A percentile compares a stretch with the other conserved stretches of the same genome.
Conservation (phyloP, 352 stramenopile genomes). For the Pythium myriotylum region DNA sequence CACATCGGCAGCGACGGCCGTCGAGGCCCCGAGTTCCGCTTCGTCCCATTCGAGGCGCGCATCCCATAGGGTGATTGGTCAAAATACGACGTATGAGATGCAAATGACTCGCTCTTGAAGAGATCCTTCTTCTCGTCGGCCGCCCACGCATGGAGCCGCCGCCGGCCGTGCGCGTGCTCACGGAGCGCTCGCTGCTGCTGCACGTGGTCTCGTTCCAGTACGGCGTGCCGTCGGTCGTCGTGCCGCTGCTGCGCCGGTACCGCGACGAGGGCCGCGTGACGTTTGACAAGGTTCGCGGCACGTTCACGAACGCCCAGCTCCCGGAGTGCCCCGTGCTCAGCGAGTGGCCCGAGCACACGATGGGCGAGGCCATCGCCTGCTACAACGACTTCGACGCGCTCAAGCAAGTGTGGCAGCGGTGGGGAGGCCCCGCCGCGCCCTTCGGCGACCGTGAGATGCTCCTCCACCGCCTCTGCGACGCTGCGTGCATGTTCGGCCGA, state of each 20-base stretch:
- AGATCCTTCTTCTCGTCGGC: too few species aligned
- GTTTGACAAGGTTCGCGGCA: not conserved
- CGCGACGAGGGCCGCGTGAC: constrained; percentile 12
- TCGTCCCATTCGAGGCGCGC: too few species aligned
- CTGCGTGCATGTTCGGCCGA: constrained; percentile 1
- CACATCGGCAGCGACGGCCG: too few species aligned
- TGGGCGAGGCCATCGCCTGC: constrained; percentile 10
- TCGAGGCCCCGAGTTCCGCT: too few species aligned
- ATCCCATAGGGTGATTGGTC: too few species aligned
- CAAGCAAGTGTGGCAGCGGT: not conserved
- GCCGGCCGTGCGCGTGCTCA: not conserved
- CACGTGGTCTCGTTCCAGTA: too few species aligned
- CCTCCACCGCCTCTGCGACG: constrained; percentile 1
- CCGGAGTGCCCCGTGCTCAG: not conserved
- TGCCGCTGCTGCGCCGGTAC: constrained; percentile 7
- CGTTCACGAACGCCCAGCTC: constrained; percentile 5
- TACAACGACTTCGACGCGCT: constrained; percentile 9
- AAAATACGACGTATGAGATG: too few species aligned
- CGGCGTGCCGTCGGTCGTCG: not conserved
- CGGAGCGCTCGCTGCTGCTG: too few species aligned
- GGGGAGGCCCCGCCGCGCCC: not conserved
- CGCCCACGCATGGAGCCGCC: too few species aligned
- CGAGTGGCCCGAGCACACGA: constrained; percentile 9
- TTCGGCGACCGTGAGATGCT: constrained; percentile 1
- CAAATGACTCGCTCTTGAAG: too few species aligned